A percentile compares a stretch with the other conserved stretches of the same genome.
phyloP scores from a whole-genome alignment of 306 rosid genomes.

The Vachellia pachyceras region DNA sequence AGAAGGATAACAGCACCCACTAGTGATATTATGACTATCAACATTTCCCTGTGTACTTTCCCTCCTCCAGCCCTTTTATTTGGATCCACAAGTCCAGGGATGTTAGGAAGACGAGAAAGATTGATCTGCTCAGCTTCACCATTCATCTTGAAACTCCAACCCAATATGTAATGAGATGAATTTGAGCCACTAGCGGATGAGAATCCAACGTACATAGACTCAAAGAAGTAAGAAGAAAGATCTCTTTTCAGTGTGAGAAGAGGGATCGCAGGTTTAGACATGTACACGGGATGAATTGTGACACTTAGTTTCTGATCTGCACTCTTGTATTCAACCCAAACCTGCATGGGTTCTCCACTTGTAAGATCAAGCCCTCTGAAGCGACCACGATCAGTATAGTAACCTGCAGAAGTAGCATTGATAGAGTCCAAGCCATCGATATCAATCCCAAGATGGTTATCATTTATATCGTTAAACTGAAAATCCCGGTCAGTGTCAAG shows the following conservation, averaged over 20 bases:
- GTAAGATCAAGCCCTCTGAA: not conserved
- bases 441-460: not conserved
- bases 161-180: not conserved
- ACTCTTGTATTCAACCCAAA: not conserved
- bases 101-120: not conserved
- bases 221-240: not conserved
- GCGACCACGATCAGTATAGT: not conserved
- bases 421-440: not conserved
- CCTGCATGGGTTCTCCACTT: not conserved
- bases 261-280: not conserved
- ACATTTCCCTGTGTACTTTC: not conserved
- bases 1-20: not conserved
- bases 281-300: not conserved
- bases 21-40: not conserved
- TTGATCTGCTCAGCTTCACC: not conserved
- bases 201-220: not conserved
- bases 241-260: not conserved
- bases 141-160: not conserved
- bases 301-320: not conserved
- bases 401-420: not conserved
- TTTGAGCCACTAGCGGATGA: not conserved
- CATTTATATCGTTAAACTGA: not conserved
- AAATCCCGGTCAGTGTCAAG: not conserved
- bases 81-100: not conserved
- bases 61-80: not conserved